phyloP scores from a whole-genome alignment of 1,139 yeast genomes.

The Blastobotrys elegans region DNA sequence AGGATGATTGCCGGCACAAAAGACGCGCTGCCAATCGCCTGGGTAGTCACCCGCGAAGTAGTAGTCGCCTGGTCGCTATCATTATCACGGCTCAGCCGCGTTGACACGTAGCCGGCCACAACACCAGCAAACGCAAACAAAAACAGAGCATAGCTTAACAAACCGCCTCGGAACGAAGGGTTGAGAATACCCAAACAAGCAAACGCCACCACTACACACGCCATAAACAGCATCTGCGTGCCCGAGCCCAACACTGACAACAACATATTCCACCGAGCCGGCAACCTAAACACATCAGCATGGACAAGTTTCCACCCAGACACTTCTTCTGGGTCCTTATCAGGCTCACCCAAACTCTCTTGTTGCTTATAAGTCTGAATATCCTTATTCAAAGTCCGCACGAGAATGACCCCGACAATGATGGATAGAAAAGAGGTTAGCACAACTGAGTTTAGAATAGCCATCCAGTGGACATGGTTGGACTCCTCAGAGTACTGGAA shows the following conservation, averaged over 20 bases:
- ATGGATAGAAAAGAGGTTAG: constrained; percentile 54
- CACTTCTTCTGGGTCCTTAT: constrained; percentile 29
- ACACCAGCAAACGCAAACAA: constrained; percentile 66
- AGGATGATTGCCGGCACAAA: constrained; percentile 55
- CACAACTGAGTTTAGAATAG: constrained; percentile 60
- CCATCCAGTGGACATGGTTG: constrained; percentile 63
- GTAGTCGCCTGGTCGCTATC: constrained; percentile 36
- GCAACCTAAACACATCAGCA: constrained; percentile 52
- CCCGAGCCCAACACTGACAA: constrained; percentile 69
- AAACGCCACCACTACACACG: constrained; percentile 54
- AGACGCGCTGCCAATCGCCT: constrained; percentile 32
- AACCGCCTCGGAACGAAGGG: constrained; percentile 62
- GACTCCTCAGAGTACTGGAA: constrained; percentile 50
- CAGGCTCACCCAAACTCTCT: constrained; percentile 18
- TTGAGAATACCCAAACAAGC: constrained; percentile 54
- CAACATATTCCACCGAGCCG: constrained; percentile 44
- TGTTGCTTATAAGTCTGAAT: constrained; percentile 37
- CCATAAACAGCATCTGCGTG: constrained; percentile 60
- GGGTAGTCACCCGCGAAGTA: constrained; percentile 26
- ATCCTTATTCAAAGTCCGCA: constrained; percentile 46
- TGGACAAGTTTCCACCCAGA: constrained; percentile 54
- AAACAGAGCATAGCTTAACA: constrained; percentile 54
- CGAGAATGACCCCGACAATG: constrained; percentile 57
- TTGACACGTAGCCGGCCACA: constrained; percentile 67
- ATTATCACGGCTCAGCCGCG: constrained; percentile 49